These are phyloP conservation scores for Byssoonygena ceratinophila DNA, from an alignment of 2,329 filamentous ascomycete genomes.

Conservation along the genomic window DNA sequence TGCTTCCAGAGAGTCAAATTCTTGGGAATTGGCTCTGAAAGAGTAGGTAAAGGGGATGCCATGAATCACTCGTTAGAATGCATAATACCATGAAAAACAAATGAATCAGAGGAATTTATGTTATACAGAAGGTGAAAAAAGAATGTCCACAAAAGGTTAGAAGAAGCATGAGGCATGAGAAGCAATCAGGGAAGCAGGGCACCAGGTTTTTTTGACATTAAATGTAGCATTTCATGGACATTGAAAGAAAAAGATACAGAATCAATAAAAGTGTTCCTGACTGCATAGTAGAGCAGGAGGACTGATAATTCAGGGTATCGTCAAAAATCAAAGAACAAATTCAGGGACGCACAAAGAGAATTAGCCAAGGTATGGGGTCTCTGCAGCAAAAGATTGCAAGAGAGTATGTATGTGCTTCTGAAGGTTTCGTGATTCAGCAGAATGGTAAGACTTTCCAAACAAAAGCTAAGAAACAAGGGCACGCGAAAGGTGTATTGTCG, in stretches of 20 bases:
- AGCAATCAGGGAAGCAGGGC: neutral
- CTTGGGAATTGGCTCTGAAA: neutral
- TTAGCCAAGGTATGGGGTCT: neutral
- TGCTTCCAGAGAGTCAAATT: neutral
- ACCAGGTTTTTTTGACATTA: slow-evolving; percentile 5
- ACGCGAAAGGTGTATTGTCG: neutral
- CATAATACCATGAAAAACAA: neutral
- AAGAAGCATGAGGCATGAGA: neutral
- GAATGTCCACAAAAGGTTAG: neutral
- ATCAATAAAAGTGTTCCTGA: neutral
- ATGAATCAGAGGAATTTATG: neutral
- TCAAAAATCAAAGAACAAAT: neutral
- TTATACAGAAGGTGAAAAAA: slow-evolving; percentile 4
- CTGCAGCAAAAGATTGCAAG: neutral
- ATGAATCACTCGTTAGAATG: slow-evolving; percentile 6
- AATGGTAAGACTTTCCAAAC: neutral
- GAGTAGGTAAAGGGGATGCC: slow-evolving; percentile 2
- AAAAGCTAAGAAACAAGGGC: neutral
- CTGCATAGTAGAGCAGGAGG: neutral
- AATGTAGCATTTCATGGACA: slow-evolving; percentile 8
- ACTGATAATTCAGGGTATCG: slow-evolving; percentile 10
- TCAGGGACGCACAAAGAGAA: slow-evolving; percentile 2
- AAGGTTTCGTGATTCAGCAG: neutral
- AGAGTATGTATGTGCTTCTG: slow-evolving; percentile 5
- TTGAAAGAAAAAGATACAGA: slow-evolving; percentile 1